phyloP scores from a whole-genome alignment of 495 filamentous ascomycete species.

The Tuber calosporum region DNA sequence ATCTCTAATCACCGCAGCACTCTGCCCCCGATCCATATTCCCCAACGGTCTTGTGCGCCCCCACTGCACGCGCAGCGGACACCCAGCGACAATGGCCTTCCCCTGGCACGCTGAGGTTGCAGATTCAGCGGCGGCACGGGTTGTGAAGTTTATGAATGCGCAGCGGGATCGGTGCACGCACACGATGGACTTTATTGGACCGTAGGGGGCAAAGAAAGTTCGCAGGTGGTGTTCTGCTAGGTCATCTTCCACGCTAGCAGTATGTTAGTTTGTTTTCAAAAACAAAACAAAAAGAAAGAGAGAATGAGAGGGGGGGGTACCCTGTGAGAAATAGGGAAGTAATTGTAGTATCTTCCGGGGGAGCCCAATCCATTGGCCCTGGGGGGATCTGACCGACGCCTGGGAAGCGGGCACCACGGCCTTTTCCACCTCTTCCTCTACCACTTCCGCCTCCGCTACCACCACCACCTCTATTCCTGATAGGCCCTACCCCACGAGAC shows the following conservation, averaged over 20 bases:
- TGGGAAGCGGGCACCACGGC: slow-evolving; percentile 58
- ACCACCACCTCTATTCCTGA: slow-evolving; percentile 59
- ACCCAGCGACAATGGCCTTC: slow-evolving; percentile 72
- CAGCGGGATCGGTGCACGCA: slow-evolving; percentile 96
- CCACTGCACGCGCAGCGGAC: slow-evolving; percentile 84
- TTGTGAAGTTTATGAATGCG: slow-evolving; percentile 89
- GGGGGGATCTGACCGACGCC: slow-evolving; percentile 68
- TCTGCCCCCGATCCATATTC: slow-evolving; percentile 56
- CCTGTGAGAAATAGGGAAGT: slow-evolving; percentile 90
- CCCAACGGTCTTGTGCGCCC: slow-evolving; percentile 84
- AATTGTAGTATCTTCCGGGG: slow-evolving; percentile 73
- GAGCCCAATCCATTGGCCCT: slow-evolving; percentile 69
- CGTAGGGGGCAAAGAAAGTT: slow-evolving; percentile 80
- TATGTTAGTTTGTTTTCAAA: neutral
- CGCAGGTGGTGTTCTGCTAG: slow-evolving; percentile 85
- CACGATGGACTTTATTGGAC: slow-evolving; percentile 77
- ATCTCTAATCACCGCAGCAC: slow-evolving; percentile 21
- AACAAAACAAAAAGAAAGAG: neutral
- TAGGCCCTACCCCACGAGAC: slow-evolving; percentile 54
- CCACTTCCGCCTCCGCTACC: slow-evolving; percentile 50
- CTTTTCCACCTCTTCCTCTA: slow-evolving; percentile 42
- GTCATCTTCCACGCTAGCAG: slow-evolving; percentile 69
- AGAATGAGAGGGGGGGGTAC: slow-evolving; percentile 13
- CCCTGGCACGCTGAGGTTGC: slow-evolving; percentile 81
- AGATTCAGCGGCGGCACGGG: slow-evolving; percentile 70